Conservation (phyloP, 345 rosid species). For the Linum lewisii region DNA sequence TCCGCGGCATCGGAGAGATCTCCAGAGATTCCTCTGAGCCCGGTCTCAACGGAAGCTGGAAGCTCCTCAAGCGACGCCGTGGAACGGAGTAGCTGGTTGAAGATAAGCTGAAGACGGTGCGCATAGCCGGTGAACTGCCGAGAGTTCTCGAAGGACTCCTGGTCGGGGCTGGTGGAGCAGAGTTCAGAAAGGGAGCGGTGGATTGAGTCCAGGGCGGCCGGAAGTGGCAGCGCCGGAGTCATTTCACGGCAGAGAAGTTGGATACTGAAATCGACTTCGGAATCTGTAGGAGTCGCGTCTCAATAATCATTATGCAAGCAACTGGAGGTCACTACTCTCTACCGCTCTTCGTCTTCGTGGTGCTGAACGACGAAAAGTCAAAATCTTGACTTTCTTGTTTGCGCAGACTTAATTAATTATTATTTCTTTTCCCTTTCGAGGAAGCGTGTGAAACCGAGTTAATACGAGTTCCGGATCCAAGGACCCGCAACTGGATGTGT, state of each 20-base stretch:
- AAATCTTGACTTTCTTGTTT: neutral
- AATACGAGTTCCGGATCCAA: no score
- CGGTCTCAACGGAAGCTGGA: conserved; percentile 22
- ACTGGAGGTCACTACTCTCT: neutral
- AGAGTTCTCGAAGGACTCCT: conserved; percentile 20
- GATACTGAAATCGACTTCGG: neutral
- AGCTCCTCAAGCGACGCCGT: conserved; percentile 12
- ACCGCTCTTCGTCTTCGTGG: neutral
- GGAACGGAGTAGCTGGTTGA: conserved; percentile 21
- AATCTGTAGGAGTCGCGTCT: neutral
- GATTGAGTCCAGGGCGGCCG: conserved; percentile 27
- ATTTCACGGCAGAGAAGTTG: neutral
- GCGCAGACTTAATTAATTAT: no score
- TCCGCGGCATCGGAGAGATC: conserved; percentile 24
- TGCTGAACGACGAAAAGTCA: neutral
- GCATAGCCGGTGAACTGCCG: conserved; percentile 27
- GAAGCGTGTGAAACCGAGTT: no score
- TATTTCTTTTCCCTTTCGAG: no score
- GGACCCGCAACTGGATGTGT: no score
- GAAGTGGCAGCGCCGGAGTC: conserved; percentile 11
- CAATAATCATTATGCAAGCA: neutral
- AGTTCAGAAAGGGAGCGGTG: conserved; percentile 20
- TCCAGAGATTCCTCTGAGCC: conserved; percentile 27
- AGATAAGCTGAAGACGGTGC: conserved; percentile 20
- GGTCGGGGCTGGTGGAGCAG: conserved; percentile 12